phyloP scores from a whole-genome alignment of 163 green algal species.

The Scenedesmus sp. region DNA sequence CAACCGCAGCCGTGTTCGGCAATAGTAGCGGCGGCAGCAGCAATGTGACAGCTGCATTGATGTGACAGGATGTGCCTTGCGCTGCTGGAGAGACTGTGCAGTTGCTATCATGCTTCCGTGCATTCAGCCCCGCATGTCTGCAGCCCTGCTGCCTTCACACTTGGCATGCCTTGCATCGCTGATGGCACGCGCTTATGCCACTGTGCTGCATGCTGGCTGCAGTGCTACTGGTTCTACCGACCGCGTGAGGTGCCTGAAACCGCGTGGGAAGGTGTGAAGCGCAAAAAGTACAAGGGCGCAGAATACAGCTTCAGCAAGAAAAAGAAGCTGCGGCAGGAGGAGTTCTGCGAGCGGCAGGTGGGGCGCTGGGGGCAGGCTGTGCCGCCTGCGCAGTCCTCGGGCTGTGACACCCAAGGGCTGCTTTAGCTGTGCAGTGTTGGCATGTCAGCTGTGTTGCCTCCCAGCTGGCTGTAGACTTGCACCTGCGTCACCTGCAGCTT shows the following conservation, averaged over 20 bases:
- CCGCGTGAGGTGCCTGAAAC: slow-evolving; percentile 17
- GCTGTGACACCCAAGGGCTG: background rate
- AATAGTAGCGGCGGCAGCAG: background rate
- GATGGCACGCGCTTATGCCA: no score
- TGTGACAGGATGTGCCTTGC: background rate
- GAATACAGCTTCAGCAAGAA: background rate
- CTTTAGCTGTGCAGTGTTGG: no score
- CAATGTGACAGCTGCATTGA: background rate
- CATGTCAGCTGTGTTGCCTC: background rate
- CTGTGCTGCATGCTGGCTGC: slow-evolving; percentile 9
- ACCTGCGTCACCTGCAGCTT: background rate
- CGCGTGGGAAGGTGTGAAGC: background rate
- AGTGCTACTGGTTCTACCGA: slow-evolving; percentile 52
- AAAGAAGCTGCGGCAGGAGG: background rate
- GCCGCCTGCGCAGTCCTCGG: background rate
- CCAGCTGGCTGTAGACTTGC: background rate
- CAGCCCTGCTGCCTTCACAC: background rate
- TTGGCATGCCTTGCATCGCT: background rate
- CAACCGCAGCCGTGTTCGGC: background rate
- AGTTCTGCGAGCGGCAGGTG: slow-evolving; percentile 24
- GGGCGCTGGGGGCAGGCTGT: background rate
- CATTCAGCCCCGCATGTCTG: no score
- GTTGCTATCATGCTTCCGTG: background rate
- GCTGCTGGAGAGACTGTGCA: background rate
- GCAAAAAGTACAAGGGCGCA: background rate